Evolutionary conservation across 768 basidiomycete species (phyloP).

Genomic region (Nevesoporus exiguus): DNA sequence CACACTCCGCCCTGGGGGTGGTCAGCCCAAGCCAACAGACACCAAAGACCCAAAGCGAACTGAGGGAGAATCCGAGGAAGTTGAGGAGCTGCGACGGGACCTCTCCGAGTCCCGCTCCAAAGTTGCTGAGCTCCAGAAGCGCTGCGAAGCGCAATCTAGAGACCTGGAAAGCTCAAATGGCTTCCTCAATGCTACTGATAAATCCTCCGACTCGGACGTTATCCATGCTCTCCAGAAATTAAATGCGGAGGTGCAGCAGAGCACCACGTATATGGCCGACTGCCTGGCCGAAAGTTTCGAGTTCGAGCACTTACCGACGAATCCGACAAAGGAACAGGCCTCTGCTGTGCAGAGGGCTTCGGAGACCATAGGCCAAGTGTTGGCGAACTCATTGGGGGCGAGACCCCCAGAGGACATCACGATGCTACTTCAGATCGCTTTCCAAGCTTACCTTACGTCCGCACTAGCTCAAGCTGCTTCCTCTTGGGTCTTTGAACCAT

Average conservation of each 20-base stretch:
- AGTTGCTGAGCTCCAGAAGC: constrained; percentile 4
- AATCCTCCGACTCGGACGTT: constrained; percentile 12
- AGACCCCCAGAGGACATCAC: neutral
- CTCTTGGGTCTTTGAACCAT: constrained; percentile 8
- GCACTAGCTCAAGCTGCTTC: neutral
- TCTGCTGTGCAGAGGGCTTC: neutral
- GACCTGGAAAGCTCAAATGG: constrained; percentile 8
- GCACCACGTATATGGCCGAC: constrained; percentile 9
- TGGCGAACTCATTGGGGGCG: neutral
- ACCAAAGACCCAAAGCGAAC: neutral
- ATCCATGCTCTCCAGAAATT: constrained; percentile 6
- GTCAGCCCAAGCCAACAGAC: neutral
- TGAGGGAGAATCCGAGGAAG: neutral
- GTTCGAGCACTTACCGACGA: neutral
- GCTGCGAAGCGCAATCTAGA: constrained; percentile 9
- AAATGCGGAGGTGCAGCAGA: constrained; percentile 13
- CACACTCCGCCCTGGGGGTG: neutral
- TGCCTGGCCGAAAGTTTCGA: neutral
- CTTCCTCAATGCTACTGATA: constrained; percentile 7
- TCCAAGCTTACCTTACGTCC: constrained; percentile 7
- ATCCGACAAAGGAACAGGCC: constrained; percentile 1
- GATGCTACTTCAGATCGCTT: constrained; percentile 10
- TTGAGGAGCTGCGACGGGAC: constrained; percentile 3
- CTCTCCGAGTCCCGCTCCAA: neutral
- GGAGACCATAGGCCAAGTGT: neutral